Evolutionary conservation across 2,329 filamentous ascomycete genomes (phyloP).

Genomic region (Eutypa lata): DNA sequence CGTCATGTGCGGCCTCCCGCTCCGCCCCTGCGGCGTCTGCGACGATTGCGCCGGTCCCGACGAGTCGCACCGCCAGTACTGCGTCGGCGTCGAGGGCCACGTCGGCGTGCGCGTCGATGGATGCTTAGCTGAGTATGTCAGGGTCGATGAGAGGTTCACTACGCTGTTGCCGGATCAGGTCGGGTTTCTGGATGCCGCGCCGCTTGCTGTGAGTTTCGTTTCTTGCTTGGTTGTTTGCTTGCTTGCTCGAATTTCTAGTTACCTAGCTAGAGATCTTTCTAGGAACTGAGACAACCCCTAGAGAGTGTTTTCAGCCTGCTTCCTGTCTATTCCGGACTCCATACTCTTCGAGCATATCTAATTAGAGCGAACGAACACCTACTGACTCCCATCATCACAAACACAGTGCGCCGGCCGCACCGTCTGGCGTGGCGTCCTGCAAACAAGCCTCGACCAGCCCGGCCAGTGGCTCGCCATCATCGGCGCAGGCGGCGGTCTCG

Average conservation of each 20-base stretch:
- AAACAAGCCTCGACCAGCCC: conserved; percentile 30
- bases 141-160: conserved; percentile 44
- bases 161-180: conserved; percentile 47
- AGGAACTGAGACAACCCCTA: too few relatives aligned
- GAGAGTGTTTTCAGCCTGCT: too few relatives aligned
- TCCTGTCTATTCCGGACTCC: not conserved
- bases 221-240: not conserved
- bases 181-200: conserved; percentile 48
- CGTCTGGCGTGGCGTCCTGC: conserved; percentile 43
- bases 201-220: conserved; percentile 36
- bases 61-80: conserved; percentile 52
- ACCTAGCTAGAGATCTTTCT: not conserved
- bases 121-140: conserved; percentile 54
- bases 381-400: too few relatives aligned
- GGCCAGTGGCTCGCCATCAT: conserved; percentile 41
- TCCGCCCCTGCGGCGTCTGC: not conserved
- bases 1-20: conserved; percentile 46
- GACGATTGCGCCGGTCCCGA: conserved; percentile 32
- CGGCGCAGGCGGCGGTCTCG: conserved; percentile 49
- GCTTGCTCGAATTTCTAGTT: not conserved
- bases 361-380: too few relatives aligned
- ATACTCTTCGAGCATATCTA: too few relatives aligned
- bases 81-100: conserved; percentile 38
- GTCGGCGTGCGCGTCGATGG: conserved; percentile 51
- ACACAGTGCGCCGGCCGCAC: conserved; percentile 48